Evolutionary conservation across 1,284 basidiomycete genomes (phyloP).

Genomic region (Fistulinella staudtii): DNA sequence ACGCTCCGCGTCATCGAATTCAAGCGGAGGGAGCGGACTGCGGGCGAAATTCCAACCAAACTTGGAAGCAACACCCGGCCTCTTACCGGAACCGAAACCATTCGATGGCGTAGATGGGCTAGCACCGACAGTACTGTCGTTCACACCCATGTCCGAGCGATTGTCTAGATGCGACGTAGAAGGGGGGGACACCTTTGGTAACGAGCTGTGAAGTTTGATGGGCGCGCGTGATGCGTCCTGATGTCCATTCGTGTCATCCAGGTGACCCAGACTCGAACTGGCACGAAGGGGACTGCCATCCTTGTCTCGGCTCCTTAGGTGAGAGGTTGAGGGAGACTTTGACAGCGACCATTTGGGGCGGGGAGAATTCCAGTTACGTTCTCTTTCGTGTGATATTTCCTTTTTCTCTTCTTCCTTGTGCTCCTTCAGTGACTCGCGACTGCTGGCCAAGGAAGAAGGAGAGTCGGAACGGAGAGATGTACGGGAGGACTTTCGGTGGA

Average conservation of each 20-base stretch:
- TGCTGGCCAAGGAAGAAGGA: constrained; percentile 38
- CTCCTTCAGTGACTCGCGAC: constrained; percentile 33
- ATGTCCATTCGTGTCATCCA: constrained; percentile 12
- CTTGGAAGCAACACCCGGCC: constrained; percentile 26
- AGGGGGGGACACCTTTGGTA: constrained; percentile 2
- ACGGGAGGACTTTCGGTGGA: constrained; percentile 29
- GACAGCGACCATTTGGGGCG: constrained; percentile 45
- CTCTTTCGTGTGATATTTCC: constrained; percentile 40
- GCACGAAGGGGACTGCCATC: constrained; percentile 15
- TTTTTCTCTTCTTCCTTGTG: constrained; percentile 33
- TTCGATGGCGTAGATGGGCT: constrained; percentile 2
- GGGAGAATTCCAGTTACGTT: constrained; percentile 60
- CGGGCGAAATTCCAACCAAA: constrained; percentile 44
- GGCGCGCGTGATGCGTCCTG: constrained; percentile 4
- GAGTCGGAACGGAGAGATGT: constrained; percentile 40
- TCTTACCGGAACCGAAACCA: constrained; percentile 11
- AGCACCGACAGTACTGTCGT: not conserved
- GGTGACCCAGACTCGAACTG: constrained; percentile 16
- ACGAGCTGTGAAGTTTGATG: constrained; percentile 1
- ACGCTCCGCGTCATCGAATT: constrained; percentile 36
- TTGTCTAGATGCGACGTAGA: constrained; percentile 2
- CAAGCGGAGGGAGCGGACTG: constrained; percentile 37
- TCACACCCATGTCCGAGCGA: constrained; percentile 2
- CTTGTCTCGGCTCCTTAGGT: constrained; percentile 3
- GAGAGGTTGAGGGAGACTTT: constrained; percentile 19